These are phyloP conservation scores for Solanum chacoense DNA, from an alignment of 305 asterid genomes.

Conservation along the genomic window DNA sequence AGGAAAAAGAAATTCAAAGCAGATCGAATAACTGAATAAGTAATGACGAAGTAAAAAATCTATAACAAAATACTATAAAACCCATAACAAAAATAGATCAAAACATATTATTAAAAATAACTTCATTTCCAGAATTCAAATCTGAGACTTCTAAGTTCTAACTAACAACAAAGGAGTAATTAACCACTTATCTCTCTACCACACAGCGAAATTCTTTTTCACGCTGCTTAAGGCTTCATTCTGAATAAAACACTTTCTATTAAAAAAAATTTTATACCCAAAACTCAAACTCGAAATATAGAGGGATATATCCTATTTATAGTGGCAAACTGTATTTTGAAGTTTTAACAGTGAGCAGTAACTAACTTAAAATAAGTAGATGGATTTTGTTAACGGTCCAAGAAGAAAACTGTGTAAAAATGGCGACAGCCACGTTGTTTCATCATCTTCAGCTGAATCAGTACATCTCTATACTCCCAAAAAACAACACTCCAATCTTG, in stretches of 20 bases:
- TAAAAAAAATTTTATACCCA: too few species aligned
- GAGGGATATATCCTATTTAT: background rate
- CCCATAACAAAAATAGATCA: background rate
- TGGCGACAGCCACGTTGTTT: slow-evolving; percentile 28
- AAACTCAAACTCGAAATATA: too few species aligned
- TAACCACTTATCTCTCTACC: background rate
- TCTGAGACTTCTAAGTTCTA: background rate
- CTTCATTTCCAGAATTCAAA: background rate
- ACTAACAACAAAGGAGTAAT: background rate
- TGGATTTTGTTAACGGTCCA: background rate
- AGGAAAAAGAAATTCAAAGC: background rate
- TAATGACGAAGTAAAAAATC: background rate
- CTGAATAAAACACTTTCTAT: background rate
- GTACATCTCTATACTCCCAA: background rate
- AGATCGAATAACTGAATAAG: background rate
- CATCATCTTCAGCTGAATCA: slow-evolving; percentile 5
- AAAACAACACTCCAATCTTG: background rate
- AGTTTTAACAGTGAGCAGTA: slow-evolving; percentile 1
- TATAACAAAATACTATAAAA: background rate
- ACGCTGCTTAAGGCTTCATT: background rate
- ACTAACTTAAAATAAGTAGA: background rate
- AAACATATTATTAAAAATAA: background rate
- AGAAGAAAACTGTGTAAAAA: slow-evolving; percentile 19
- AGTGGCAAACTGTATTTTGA: background rate
- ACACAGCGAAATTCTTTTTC: background rate